Evolutionary conservation across 192 early-diverging fungal genomes (phyloP).

Genomic region (Coemansia sp.): DNA sequence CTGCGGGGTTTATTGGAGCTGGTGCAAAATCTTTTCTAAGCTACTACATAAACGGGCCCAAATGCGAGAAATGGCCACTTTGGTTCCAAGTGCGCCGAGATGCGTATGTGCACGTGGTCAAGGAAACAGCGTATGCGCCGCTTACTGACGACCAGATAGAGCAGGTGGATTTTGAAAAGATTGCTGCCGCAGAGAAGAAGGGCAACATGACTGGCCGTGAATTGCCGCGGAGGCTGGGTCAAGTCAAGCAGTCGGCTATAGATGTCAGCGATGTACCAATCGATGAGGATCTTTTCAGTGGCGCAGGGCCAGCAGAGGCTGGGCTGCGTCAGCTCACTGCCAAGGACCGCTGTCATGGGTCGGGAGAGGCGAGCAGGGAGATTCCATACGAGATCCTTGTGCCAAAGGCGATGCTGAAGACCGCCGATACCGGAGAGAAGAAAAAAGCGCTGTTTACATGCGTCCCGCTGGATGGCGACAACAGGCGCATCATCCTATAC

Average conservation of each 20-base stretch:
- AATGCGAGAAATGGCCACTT: constrained; percentile 42
- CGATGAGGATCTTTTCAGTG: constrained; percentile 21
- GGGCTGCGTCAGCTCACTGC: constrained; percentile 18
- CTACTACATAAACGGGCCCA: constrained; percentile 42
- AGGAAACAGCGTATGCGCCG: not conserved
- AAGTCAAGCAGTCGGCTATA: constrained; percentile 11
- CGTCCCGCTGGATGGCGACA: constrained; percentile 7
- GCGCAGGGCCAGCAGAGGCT: constrained; percentile 27
- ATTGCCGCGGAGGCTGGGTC: constrained; percentile 23
- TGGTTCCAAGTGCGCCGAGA: constrained; percentile 45
- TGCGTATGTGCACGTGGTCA: constrained; percentile 18
- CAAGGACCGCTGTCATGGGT: constrained; percentile 5
- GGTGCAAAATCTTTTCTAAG: constrained; percentile 30
- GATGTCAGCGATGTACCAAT: constrained; percentile 16
- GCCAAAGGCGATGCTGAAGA: constrained; percentile 11
- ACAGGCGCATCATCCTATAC: constrained; percentile 68
- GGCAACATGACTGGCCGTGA: constrained; percentile 19
- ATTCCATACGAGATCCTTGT: constrained; percentile 32
- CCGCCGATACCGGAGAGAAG: not conserved
- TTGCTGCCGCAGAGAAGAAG: constrained; percentile 17
- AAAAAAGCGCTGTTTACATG: constrained; percentile 18
- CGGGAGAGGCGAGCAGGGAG: not conserved
- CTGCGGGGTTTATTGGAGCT: constrained; percentile 12
- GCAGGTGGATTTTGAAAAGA: constrained; percentile 31
- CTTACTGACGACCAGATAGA: constrained; percentile 37